Conservation (phyloP, 148 eudicot genomes). For the Rhododendron henanense region DNA sequence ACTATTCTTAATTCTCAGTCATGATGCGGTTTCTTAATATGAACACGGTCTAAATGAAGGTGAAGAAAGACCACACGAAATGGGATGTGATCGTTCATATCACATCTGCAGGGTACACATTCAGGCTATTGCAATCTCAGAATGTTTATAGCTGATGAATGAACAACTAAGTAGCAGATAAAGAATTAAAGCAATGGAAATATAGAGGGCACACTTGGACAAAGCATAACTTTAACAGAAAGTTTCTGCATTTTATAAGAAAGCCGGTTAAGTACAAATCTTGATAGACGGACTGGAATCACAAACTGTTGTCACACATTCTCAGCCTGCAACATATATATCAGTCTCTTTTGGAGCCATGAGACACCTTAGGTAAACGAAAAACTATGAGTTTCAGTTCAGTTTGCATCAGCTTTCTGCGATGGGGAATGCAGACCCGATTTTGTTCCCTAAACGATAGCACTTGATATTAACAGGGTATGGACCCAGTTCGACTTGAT, state of each 20-base stretch:
- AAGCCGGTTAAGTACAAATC: background rate
- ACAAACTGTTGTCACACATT: background rate
- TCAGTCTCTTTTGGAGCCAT: background rate
- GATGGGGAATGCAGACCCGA: conserved; percentile 86
- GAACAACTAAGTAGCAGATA: background rate
- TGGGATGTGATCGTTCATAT: background rate
- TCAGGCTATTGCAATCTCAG: background rate
- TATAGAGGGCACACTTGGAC: background rate
- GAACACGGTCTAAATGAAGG: background rate
- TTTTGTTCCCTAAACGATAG: conserved; percentile 68
- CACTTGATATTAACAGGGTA: conserved; percentile 87
- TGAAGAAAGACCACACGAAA: background rate
- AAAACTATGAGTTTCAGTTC: background rate
- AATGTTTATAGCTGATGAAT: background rate
- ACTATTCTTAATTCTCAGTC: no score
- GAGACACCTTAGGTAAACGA: background rate
- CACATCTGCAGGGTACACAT: background rate
- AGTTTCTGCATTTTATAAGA: background rate
- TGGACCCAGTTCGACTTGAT: conserved; percentile 77
- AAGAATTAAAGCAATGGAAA: background rate
- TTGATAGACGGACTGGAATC: background rate
- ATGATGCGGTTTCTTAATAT: no score
- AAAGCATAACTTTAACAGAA: no score
- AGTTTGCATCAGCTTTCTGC: conserved; percentile 45
- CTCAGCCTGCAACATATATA: background rate